Conservation (phyloP, 306 rosid genomes). For the Cyamopsis tetragonoloba region DNA sequence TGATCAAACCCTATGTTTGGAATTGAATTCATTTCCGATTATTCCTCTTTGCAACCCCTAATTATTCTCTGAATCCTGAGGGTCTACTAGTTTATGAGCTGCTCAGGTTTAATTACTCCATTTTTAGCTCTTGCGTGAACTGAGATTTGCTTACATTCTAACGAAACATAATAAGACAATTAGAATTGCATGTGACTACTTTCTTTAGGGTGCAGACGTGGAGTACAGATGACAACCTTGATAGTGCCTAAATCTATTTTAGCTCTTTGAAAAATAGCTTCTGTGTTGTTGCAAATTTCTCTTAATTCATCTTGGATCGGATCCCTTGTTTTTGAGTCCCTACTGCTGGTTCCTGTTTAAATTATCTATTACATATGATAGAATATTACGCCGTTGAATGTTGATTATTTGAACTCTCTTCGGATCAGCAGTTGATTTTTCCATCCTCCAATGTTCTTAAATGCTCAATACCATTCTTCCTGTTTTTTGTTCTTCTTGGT, state of each 20-base stretch:
- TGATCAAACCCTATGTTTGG: not conserved
- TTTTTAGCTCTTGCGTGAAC: not conserved
- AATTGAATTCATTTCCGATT: conserved; percentile 1
- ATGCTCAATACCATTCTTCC: not conserved
- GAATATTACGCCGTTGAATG: not conserved
- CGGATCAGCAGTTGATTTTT: not conserved
- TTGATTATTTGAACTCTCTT: not conserved
- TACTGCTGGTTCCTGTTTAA: not conserved
- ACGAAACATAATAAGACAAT: not conserved
- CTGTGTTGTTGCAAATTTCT: not conserved
- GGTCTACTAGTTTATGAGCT: conserved; percentile 10
- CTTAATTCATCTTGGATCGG: not conserved
- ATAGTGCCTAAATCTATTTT: not conserved
- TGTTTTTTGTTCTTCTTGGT: conserved; percentile 1
- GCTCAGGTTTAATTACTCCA: conserved; percentile 18
- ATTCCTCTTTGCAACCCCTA: not conserved
- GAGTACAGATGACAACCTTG: not conserved
- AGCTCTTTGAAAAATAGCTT: not conserved
- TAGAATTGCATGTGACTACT: not conserved
- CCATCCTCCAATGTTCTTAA: not conserved
- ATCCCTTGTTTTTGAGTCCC: not conserved
- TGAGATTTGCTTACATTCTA: not conserved
- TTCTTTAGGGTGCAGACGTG: not conserved
- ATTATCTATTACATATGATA: not conserved
- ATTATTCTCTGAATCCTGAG: not conserved